Evolutionary conservation across 2,329 filamentous ascomycete species (phyloP), one percentile per base, ranked within the genome.

Genomic region (Pseudocercospora eumusae): DNA sequence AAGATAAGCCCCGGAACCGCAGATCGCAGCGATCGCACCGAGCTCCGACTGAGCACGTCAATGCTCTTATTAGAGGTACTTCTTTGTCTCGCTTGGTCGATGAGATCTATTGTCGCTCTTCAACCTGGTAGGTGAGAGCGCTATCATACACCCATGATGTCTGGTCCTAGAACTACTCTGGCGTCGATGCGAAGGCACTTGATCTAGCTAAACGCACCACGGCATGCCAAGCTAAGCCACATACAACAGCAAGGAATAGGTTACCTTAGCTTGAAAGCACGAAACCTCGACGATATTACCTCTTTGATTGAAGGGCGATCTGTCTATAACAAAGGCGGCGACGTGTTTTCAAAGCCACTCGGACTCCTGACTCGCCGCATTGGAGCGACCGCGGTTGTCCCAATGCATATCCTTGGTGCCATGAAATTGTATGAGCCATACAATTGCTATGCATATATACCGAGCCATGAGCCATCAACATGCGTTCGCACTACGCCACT

Each of bases 401-500:
- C 31, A 33, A 33, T 33, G 31, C 31, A 33, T 27, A 27, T 7
- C 25, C 25, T 27, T 3, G 25, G 3, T 27, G n/a, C n/a, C n/a
- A n/a, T n/a, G n/a, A n/a, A n/a, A 31, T 31, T 31, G 10, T 31
- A 4, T 31, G 28, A 31, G 28, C 28, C 8, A 31, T 11, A 31
- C 28, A 15, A 27, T 15, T 20, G 21, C 23, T 23, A 13, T 50
- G 9, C 15, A 18, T 45, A 23, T 49, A 20, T 27, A 25, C 28
- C 21, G 40, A 23, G 18, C 45, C 45, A 1, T 11, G 21, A 18
- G 20, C 45, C 13, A 8, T 23, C 11, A 33, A 33, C 31, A 13
- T 33, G 31, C 31, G 11, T 21, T 23, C 20, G 21, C 21, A 44
- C 18, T 18, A n/a, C 20, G 36, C 52, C 33, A 8, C 57, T 74